Base-by-base conservation (phyloP, 2,329 filamentous ascomycete species). In the Botryosphaeria agaves region DNA sequence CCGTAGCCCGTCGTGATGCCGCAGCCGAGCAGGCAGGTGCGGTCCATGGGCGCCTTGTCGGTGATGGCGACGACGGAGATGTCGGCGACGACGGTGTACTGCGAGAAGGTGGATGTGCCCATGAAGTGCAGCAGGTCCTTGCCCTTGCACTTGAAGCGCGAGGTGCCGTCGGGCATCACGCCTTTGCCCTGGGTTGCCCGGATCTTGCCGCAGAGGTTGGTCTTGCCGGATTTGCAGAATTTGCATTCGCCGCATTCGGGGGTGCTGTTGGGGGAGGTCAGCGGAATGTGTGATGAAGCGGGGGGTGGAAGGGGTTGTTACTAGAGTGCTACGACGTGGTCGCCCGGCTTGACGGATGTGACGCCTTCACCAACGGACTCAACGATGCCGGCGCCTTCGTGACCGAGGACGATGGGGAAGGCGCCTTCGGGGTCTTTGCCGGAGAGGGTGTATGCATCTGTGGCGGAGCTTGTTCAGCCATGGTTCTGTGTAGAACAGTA, bases 141-240 rank as follows among this genome's bases (percentile, higher is more conserved):
- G 57, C 89, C 89, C 59, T 87, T 89, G 69, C 77, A 84, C 59
- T 72, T 82, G 74, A 95, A 94, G 47, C 89, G 80, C 34, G 79
- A 78, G 41, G 87, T 95, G 47, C 87, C 87, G 56, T 98, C 89
- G 34, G 89, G 89, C 85, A 98, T 93, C 44, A 94, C 72, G 50
- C 89, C 89, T 58, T 76, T 79, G 47, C 89, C 89, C 63, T 98
- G 89, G 26, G 89, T 95, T 27, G 83, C 82, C 47, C 89, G 78
- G 59, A 98, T 98, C 73, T 95, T 95, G 56, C 89, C 89, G 63
- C 87, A 95, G 35, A 95, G 78, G 62, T 95, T 93, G 48, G 87
- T 95, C 76, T 98, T 98, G 62, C 87, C 89, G 25, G 87, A 95
- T 60, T 83, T 89, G 77, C 89, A 98, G 71, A 95, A 95, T 66